Evolutionary conservation across 192 early-diverging fungal species (phyloP), one percentile per base, ranked within the genome.

Genomic region (Coemansia sp.): DNA sequence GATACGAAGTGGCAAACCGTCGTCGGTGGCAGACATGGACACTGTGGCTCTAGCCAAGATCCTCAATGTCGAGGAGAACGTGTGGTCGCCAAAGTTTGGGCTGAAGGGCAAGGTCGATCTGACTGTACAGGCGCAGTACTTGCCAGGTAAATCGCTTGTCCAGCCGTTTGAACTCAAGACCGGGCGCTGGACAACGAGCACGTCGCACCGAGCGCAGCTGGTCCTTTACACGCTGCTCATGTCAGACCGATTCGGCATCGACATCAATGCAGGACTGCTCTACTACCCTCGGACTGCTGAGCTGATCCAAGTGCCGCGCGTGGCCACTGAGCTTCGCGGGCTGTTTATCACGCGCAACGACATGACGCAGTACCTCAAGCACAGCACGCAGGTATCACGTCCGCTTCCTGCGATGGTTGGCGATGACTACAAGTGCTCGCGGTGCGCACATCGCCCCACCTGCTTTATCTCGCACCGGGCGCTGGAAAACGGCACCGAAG

Each of bases 21-120:
- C 3, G 23, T 19, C 33, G 10, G 9, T 10, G 25, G 2, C 56
- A 8, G 43, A 20, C 4, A 20, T 5, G 19, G 20, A 14, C 24
- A 29, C 46, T 1, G 51, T 83, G 9, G 72, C 81, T 18, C 71
- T 97, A 19, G 77, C 71, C 20, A 85, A 87, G 39, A 67, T 92
- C 0, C 51, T 94, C 30, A 87, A 92, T 51, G 87, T 95, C 52
- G 95, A 98, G 60, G 94, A 98, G 49, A 83, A 83, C 41, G 78
- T 94, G 19, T 96, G 91, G 91, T 92, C 92, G 25, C 88, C 91
- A 8, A 90, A 70, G 58, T 95, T 83, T 75, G 95, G 95, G 1
- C 68, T 98, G 14, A 95, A 95, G 46, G 95, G 95, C 19, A 93
- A 89, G 55, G 80, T 98, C 20, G 94, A 98, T 56, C 83, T 87